A percentile compares a stretch with the other conserved stretches of the same genome.
These are phyloP conservation scores for Tuber calosporum DNA, from an alignment of 495 filamentous ascomycete species.

Conservation along the genomic window DNA sequence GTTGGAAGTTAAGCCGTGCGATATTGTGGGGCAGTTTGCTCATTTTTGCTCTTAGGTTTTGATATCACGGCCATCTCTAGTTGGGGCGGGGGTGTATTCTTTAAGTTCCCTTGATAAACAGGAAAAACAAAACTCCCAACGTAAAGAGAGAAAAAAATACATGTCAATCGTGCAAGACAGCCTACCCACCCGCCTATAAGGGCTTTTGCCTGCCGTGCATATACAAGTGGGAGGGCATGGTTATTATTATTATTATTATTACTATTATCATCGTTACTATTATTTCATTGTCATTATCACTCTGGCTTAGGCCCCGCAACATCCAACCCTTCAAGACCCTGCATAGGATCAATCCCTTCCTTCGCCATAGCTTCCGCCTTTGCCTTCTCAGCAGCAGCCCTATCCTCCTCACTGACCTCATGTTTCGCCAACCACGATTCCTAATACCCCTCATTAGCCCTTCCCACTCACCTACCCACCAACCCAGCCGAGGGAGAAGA, in stretches of 20 bases:
- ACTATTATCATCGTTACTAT: no score
- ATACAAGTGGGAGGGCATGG: not conserved
- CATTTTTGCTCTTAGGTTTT: not conserved
- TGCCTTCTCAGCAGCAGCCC: conserved; percentile 55
- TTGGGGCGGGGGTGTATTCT: not conserved
- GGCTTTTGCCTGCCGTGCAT: not conserved
- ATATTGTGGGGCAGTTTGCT: not conserved
- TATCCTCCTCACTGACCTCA: conserved; percentile 82
- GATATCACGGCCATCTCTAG: not conserved
- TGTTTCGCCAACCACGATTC: conserved; percentile 89
- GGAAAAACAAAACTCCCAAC: not conserved
- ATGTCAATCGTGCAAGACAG: not conserved
- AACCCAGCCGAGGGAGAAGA: not conserved
- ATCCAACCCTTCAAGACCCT: conserved; percentile 85
- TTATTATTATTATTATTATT: no score
- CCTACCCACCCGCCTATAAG: not conserved
- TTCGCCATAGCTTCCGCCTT: conserved; percentile 48
- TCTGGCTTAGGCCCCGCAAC: conserved; percentile 84
- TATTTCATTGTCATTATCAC: conserved; percentile 45
- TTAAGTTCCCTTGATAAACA: not conserved
- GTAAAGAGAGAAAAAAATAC: not conserved
- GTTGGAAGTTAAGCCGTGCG: not conserved
- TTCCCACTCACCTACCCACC: not conserved
- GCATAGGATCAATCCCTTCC: conserved; percentile 78
- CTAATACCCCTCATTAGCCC: conserved; percentile 46